A percentile compares a stretch with the other conserved stretches of the same genome.
Conservation (phyloP, 768 basidiomycete genomes). For the Ephemerocybe angulata region DNA sequence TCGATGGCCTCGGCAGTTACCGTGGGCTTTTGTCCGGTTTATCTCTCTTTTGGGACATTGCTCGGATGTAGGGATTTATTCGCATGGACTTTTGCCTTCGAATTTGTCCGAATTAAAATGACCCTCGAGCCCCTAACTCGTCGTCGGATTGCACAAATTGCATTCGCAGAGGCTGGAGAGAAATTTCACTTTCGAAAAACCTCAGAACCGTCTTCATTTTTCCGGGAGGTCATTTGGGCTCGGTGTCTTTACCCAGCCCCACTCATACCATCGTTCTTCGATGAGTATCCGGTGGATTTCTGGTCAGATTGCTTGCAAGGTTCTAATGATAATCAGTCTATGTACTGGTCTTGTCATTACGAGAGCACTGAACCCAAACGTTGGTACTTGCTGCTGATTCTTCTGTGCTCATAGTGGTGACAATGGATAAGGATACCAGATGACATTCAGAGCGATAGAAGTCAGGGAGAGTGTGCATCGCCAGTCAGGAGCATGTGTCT, state of each 20-base stretch:
- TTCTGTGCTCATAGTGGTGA: background rate
- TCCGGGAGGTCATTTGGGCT: background rate
- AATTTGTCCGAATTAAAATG: background rate
- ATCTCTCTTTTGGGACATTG: background rate
- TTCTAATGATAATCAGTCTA: background rate
- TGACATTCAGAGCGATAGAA: no score
- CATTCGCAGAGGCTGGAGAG: no score
- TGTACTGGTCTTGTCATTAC: slow-evolving; percentile 1
- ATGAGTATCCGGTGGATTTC: background rate
- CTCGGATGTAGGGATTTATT: background rate
- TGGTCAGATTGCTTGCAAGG: background rate
- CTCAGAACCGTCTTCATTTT: no score
- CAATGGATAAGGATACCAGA: background rate
- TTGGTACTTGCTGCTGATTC: background rate
- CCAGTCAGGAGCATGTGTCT: no score
- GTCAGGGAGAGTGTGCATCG: no score
- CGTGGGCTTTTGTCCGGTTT: background rate
- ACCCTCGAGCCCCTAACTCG: no score
- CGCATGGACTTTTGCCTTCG: background rate
- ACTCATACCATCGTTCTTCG: background rate
- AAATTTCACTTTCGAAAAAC: no score
- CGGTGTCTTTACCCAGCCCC: slow-evolving; percentile 1
- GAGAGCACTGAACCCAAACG: background rate
- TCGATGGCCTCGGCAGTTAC: background rate
- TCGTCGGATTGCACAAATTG: no score